Evolutionary conservation across 495 filamentous ascomycete genomes (phyloP).

Genomic region (Aspergillus mulundensis): DNA sequence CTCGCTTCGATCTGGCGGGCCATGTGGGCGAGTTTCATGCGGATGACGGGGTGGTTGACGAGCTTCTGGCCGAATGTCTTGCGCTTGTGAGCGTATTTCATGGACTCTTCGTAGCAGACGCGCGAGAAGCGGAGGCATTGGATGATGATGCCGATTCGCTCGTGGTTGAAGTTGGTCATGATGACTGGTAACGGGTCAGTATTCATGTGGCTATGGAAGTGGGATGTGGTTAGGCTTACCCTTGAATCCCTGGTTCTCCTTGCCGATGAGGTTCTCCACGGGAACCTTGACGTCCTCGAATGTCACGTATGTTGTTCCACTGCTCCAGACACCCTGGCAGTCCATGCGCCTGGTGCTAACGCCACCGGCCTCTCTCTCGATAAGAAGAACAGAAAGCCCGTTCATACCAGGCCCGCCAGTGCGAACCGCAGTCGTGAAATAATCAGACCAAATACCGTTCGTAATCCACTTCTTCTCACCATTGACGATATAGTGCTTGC

Average conservation of each 20-base stretch:
- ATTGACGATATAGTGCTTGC: constrained; percentile 99
- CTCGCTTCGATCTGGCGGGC: constrained; percentile 94
- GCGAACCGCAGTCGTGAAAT: constrained; percentile 95
- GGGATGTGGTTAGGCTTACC: constrained; percentile 31
- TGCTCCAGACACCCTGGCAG: constrained; percentile 95
- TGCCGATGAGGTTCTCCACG: constrained; percentile 95
- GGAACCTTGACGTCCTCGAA: constrained; percentile 99
- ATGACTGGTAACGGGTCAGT: constrained; percentile 51
- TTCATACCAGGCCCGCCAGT: constrained; percentile 86
- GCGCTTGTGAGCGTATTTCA: constrained; percentile 96
- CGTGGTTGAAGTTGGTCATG: constrained; percentile 99
- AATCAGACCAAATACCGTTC: constrained; percentile 93
- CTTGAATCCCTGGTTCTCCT: constrained; percentile 98
- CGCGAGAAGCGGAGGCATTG: constrained; percentile 93
- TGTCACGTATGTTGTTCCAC: constrained; percentile 92
- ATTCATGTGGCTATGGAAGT: not conserved
- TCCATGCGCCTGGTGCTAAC: constrained; percentile 95
- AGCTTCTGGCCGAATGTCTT: constrained; percentile 92
- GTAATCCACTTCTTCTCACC: constrained; percentile 99
- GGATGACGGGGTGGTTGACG: constrained; percentile 95
- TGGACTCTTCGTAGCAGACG: constrained; percentile 93
- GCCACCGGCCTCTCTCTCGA: constrained; percentile 73
- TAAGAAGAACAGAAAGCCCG: constrained; percentile 83
- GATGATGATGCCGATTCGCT: constrained; percentile 97
- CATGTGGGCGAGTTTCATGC: constrained; percentile 97